These are phyloP conservation scores for Platanthera guangdongensis DNA, from an alignment of 106 monocot genomes.

Conservation along the genomic window DNA sequence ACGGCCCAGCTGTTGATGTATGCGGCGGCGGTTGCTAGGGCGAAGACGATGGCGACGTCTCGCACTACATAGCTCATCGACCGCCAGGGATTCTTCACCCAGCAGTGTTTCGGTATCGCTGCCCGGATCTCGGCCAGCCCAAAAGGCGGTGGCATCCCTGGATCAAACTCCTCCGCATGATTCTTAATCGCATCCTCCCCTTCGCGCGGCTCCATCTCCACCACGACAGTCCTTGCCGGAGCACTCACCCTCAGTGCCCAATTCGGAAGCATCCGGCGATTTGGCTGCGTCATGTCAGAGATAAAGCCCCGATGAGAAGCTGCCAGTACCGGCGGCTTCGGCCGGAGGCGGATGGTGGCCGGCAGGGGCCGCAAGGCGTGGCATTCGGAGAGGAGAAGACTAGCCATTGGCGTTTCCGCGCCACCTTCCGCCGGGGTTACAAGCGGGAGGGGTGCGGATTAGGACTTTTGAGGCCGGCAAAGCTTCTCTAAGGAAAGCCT, in stretches of 20 bases:
- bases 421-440: too few species aligned
- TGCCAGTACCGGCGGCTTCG: neutral
- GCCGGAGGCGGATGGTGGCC: neutral
- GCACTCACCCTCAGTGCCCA: slow-evolving; percentile 33
- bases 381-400: slow-evolving; percentile 38
- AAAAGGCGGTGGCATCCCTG: slow-evolving; percentile 61
- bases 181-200: slow-evolving; percentile 1
- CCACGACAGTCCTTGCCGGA: slow-evolving; percentile 7
- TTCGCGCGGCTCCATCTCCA: slow-evolving; percentile 14
- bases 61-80: slow-evolving; percentile 82
- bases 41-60: slow-evolving; percentile 59
- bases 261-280: slow-evolving; percentile 4
- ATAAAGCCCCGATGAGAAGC: neutral
- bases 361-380: slow-evolving; percentile 30
- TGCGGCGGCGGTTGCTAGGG: slow-evolving; percentile 55
- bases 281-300: neutral
- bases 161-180: slow-evolving; percentile 33
- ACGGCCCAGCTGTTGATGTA: slow-evolving; percentile 61
- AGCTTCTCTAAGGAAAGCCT: too few species aligned
- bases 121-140: slow-evolving; percentile 67
- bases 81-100: slow-evolving; percentile 70
- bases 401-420: slow-evolving; percentile 23
- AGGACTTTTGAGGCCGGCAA: too few species aligned
- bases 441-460: too few species aligned
- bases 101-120: slow-evolving; percentile 80